Percentiles rank a stretch among this genome's conserved stretches.
Conservation (phyloP, 345 rosid genomes). For the Acer negundo region DNA sequence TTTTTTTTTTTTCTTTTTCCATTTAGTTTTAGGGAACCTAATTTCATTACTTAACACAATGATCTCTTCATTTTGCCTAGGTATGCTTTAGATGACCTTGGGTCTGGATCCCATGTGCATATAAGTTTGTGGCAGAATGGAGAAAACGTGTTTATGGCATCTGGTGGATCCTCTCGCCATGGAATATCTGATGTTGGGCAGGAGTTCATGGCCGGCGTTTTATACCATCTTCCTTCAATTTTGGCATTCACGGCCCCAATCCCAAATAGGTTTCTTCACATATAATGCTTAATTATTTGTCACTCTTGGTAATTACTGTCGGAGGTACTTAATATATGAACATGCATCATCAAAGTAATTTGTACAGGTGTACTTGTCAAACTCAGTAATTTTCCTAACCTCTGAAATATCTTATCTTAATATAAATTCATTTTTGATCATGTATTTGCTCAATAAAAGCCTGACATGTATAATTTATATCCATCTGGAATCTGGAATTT, state of each 20-base stretch:
- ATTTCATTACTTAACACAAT: constrained; percentile 2
- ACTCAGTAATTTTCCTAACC: background rate
- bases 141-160: constrained; percentile 75
- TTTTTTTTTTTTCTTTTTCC: background rate
- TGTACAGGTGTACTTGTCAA: background rate
- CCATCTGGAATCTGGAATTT: background rate
- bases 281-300: background rate
- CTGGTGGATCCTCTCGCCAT: constrained; percentile 55
- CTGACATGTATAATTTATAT: background rate
- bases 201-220: constrained; percentile 92
- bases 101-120: constrained; percentile 97
- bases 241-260: constrained; percentile 84
- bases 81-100: constrained; percentile 81
- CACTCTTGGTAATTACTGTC: background rate
- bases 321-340: background rate
- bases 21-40: background rate
- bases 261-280: constrained; percentile 72
- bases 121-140: constrained; percentile 79
- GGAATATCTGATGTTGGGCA: constrained; percentile 78
- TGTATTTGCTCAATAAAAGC: background rate
- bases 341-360: background rate
- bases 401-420: background rate
- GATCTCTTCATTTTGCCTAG: constrained; percentile 35
- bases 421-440: background rate
- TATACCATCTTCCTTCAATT: constrained; percentile 87